Conservation (phyloP, 345 rosid species). For the Eucalyptus sideroxylon region DNA sequence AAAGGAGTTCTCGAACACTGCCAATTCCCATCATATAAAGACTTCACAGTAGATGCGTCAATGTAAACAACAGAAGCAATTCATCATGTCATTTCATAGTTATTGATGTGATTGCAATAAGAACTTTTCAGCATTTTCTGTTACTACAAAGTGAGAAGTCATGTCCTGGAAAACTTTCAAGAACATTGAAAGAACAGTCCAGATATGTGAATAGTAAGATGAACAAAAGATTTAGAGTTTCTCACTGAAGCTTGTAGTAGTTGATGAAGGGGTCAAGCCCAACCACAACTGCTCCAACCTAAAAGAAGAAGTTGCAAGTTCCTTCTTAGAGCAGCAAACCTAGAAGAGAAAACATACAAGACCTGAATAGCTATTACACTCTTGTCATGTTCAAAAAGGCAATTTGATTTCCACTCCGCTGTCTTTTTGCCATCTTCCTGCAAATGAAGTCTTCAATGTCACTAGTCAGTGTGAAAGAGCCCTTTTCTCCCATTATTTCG, state of each 20-base stretch:
- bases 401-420: constrained; percentile 50
- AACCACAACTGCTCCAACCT: constrained; percentile 97
- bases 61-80: neutral
- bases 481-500: neutral
- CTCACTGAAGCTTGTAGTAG: constrained; percentile 96
- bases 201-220: neutral
- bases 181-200: neutral
- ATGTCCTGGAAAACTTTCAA: neutral
- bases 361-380: constrained; percentile 25
- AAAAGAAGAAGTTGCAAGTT: neutral
- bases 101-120: neutral
- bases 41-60: neutral
- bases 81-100: neutral
- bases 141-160: neutral
- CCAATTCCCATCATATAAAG: neutral
- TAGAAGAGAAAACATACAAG: neutral
- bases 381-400: constrained; percentile 64
- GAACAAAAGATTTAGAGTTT: neutral
- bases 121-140: neutral
- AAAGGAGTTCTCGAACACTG: neutral
- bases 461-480: neutral
- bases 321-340: neutral
- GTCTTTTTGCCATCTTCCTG: constrained; percentile 75
- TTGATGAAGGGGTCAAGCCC: constrained; percentile 74
- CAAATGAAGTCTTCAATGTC: neutral